Percentiles rank a stretch among this genome's conserved stretches.
These are phyloP conservation scores for Stachybotrys elegans DNA, from an alignment of 2,329 filamentous ascomycete genomes.

Conservation along the genomic window DNA sequence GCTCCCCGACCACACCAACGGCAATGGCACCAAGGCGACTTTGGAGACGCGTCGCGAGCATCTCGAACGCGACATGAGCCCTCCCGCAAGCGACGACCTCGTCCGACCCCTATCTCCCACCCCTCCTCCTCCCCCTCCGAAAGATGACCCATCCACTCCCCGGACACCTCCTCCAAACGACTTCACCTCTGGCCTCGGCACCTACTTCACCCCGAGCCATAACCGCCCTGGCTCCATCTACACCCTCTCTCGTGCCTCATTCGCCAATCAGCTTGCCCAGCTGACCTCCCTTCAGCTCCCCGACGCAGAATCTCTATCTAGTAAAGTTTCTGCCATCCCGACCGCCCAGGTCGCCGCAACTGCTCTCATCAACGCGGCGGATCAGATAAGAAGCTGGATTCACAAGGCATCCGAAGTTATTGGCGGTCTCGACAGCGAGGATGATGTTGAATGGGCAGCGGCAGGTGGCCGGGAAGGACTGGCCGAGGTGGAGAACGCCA, in stretches of 20 bases:
- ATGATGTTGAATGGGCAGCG: constrained; percentile 97
- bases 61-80: constrained; percentile 43
- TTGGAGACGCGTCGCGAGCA: constrained; percentile 54
- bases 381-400: constrained; percentile 93
- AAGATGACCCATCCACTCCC: constrained; percentile 32
- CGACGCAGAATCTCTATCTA: constrained; percentile 76
- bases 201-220: constrained; percentile 64
- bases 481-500: constrained; percentile 67
- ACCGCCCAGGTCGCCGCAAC: constrained; percentile 79
- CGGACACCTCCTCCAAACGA: constrained; percentile 29
- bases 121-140: constrained; percentile 34
- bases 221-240: constrained; percentile 82
- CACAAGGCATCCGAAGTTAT: constrained; percentile 87
- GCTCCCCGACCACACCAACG: constrained; percentile 63
- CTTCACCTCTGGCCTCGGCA: constrained; percentile 45
- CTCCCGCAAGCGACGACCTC: constrained; percentile 29
- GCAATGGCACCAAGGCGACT: constrained; percentile 62
- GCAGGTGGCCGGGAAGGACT: constrained; percentile 77
- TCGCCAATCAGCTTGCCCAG: constrained; percentile 88
- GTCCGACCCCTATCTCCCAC: constrained; percentile 14
- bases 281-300: constrained; percentile 87
- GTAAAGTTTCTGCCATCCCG: constrained; percentile 77
- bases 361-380: constrained; percentile 78
- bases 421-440: constrained; percentile 82
- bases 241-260: constrained; percentile 85